A percentile compares a stretch with the other conserved stretches of the same genome.
Evolutionary conservation across 2,329 filamentous ascomycete genomes (phyloP).

Genomic region (Xylaria sp.): DNA sequence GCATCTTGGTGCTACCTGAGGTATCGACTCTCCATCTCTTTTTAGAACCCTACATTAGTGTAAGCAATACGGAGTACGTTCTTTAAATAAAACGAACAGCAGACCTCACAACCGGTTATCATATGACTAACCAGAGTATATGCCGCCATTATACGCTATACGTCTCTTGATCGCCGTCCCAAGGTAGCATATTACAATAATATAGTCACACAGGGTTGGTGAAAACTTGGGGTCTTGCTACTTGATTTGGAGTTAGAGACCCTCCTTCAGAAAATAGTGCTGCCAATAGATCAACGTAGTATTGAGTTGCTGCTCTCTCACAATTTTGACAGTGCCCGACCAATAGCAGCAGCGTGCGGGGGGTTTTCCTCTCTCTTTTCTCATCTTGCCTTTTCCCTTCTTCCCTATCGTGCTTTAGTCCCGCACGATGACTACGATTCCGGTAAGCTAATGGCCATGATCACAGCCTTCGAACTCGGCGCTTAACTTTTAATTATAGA

Average conservation of each 20-base stretch:
- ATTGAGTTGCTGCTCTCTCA: constrained; percentile 7
- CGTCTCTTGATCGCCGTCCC: background rate
- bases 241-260: background rate
- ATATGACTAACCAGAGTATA: background rate
- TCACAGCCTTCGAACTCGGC: constrained; percentile 30
- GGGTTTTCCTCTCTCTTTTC: background rate
- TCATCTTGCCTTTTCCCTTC: constrained; percentile 12
- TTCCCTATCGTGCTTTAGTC: constrained; percentile 4
- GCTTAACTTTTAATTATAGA: constrained; percentile 37
- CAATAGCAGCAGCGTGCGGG: background rate
- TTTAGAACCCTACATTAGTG: constrained; percentile 28
- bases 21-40: constrained; percentile 11
- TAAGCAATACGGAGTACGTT: constrained; percentile 23
- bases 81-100: constrained; percentile 27
- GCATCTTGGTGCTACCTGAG: constrained; percentile 19
- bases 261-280: background rate
- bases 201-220: background rate
- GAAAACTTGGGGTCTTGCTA: background rate
- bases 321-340: background rate
- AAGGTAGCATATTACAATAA: background rate
- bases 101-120: background rate
- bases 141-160: background rate
- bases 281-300: background rate
- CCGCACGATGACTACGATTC: constrained; percentile 19
- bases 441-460: constrained; percentile 9